Base-by-base conservation (phyloP, 2,329 filamentous ascomycete genomes). In the Emericellopsis cladophorae region DNA sequence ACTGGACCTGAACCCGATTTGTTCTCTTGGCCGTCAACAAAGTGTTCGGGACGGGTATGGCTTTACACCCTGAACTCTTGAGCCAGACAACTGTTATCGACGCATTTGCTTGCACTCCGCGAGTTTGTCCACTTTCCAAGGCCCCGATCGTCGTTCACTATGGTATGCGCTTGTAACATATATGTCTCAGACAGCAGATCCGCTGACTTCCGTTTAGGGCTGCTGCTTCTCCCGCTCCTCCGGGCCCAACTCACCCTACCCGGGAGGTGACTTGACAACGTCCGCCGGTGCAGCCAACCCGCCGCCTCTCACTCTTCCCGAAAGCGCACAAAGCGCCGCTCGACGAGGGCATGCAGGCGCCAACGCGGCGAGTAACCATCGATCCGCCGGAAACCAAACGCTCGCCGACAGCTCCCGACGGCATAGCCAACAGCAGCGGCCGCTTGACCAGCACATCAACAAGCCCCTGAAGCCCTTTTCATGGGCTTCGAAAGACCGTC, bases 401-500 rank as follows among this genome's bases (percentile, higher is more conserved):
- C 44, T 42, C 33, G 50, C 35, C 43, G 53, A 46, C 43, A 53
- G 40, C 26, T 48, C 48, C 14, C 56, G 54, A 40, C 55, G 54
- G 36, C 60, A 56, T 18, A 57, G 55, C 38, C 62, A 57, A 35
- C 54, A 62, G 37, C 55, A 54, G 32, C 58, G 58, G 21, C 66
- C 71, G 3, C 65, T 79, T 6, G 66, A 68, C 37, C 72, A 82
- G 51, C 81, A 83, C 54, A 81, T 83, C 54, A 84, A 86, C 52
- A 74, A 75, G 49, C 81, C 82, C 1, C 64, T 89, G 32, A 72
- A 73, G 36, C 69, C 68, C 1, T 81, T 84, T 49, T 34, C 29
- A 6, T 88, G 83, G 83, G 65, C 65, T 11, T 76, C 79, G 42
- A 72, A 70, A 45, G 68, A 70, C 40, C 74, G 74, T 16, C 60